Conservation (phyloP, 2,329 filamentous ascomycete species). For the Dothiorella sarmentorum region DNA sequence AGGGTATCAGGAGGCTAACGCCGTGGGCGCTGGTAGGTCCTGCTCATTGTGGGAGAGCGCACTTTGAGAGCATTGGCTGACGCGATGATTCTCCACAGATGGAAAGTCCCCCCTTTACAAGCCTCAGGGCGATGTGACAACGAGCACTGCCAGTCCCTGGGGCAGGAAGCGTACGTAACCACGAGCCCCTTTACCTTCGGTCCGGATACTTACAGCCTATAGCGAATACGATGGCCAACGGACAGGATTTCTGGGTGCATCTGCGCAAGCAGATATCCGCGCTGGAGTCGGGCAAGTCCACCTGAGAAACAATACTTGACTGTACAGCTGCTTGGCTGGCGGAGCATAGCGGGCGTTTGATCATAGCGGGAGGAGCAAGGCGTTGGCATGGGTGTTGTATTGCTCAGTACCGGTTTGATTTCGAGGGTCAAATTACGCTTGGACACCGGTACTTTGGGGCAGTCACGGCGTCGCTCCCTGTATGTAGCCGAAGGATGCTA, state of each 20-base stretch:
- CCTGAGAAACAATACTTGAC: constrained; percentile 17
- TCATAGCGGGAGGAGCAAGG: constrained; percentile 15
- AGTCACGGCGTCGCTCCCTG: background rate
- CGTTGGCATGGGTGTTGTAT: constrained; percentile 15
- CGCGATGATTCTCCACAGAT: background rate
- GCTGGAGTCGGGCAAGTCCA: constrained; percentile 37
- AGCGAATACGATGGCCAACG: constrained; percentile 41
- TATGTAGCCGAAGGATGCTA: constrained; percentile 12
- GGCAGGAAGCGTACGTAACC: constrained; percentile 35
- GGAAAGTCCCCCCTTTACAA: constrained; percentile 32
- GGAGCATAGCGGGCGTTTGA: constrained; percentile 18
- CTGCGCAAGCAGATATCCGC: constrained; percentile 44
- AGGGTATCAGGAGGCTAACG: constrained; percentile 20
- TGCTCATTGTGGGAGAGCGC: background rate
- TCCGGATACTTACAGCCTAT: background rate
- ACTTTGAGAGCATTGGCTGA: constrained; percentile 23
- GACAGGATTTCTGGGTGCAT: constrained; percentile 45
- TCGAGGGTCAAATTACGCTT: background rate
- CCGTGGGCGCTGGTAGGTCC: constrained; percentile 3
- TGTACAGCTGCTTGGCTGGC: constrained; percentile 17
- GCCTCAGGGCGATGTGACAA: constrained; percentile 36
- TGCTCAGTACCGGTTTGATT: constrained; percentile 5
- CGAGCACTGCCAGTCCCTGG: constrained; percentile 39
- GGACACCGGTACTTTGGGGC: background rate
- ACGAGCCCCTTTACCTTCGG: background rate